Conservation (phyloP, 2,329 filamentous ascomycete genomes). For the Cladosporium sp. region DNA sequence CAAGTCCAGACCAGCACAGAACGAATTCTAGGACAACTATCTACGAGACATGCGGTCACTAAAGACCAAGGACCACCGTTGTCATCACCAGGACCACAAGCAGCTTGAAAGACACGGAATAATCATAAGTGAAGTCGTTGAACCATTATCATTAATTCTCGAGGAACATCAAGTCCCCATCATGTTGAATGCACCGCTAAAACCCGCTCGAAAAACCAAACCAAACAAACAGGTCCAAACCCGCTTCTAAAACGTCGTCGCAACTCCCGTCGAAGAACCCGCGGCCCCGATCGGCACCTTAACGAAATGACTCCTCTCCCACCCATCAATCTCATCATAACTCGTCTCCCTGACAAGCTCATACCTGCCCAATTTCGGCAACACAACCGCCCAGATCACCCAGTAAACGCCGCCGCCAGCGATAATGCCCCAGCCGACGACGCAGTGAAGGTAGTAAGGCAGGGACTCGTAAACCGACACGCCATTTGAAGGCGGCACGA, state of each 20-base stretch:
- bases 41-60: no score
- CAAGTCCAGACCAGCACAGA: no score
- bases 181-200: background rate
- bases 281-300: conserved; percentile 8
- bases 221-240: background rate
- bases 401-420: conserved; percentile 49
- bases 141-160: background rate
- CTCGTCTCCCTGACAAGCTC: conserved; percentile 29
- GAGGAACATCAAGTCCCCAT: background rate
- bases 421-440: conserved; percentile 50
- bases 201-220: background rate
- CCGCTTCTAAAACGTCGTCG: background rate
- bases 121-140: no score
- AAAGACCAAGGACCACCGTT: no score
- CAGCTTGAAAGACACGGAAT: no score
- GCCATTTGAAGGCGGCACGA: conserved; percentile 45
- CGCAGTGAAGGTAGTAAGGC: conserved; percentile 52
- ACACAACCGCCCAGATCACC: conserved; percentile 47
- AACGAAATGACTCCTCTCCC: conserved; percentile 37
- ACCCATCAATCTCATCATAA: conserved; percentile 37
- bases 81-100: no score
- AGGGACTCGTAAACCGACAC: conserved; percentile 50
- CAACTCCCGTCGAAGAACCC: background rate
- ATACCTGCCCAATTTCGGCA: conserved; percentile 42
- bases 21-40: no score